Evolutionary conservation across 257 asterid species (phyloP).

Genomic region (Schizonepeta tenuifolia): DNA sequence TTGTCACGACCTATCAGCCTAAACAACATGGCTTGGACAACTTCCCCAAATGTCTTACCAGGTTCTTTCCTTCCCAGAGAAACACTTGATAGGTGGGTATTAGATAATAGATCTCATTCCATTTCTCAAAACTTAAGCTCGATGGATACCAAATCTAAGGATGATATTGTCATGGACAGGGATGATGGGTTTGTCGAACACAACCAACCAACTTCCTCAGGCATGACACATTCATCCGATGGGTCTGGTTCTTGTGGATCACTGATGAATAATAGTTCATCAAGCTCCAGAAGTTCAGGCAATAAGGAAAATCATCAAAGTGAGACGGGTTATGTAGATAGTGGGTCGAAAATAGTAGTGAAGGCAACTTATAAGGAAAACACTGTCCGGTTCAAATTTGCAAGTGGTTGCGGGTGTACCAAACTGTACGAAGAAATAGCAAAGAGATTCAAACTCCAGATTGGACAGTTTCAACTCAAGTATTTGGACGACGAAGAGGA

Average conservation of each 20-base stretch:
- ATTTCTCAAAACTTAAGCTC: conserved; percentile 44
- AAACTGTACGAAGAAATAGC: conserved; percentile 75
- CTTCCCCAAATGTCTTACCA: conserved; percentile 34
- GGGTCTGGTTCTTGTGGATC: conserved; percentile 49
- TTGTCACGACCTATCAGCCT: conserved; percentile 37
- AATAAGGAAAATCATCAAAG: conserved; percentile 38
- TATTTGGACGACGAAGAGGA: conserved; percentile 91
- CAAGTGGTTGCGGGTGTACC: conserved; percentile 53
- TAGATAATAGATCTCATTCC: conserved; percentile 31
- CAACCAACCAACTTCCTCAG: conserved; percentile 59
- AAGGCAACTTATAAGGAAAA: conserved; percentile 81
- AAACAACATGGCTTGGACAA: conserved; percentile 36
- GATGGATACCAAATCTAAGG: conserved; percentile 30
- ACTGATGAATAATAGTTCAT: conserved; percentile 53
- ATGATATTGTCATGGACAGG: conserved; percentile 32
- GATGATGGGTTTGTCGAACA: conserved; percentile 46
- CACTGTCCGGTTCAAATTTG: conserved; percentile 69
- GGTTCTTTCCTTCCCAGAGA: conserved; percentile 38
- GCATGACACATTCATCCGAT: conserved; percentile 66
- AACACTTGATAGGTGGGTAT: conserved; percentile 26
- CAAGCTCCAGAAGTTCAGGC: conserved; percentile 57
- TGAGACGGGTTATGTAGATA: conserved; percentile 43
- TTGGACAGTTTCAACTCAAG: conserved; percentile 77
- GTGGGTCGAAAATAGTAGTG: conserved; percentile 51
- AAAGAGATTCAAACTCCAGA: conserved; percentile 65